Evolutionary conservation across 2,329 filamentous ascomycete species (phyloP).

Genomic region (Curvularia sp.): DNA sequence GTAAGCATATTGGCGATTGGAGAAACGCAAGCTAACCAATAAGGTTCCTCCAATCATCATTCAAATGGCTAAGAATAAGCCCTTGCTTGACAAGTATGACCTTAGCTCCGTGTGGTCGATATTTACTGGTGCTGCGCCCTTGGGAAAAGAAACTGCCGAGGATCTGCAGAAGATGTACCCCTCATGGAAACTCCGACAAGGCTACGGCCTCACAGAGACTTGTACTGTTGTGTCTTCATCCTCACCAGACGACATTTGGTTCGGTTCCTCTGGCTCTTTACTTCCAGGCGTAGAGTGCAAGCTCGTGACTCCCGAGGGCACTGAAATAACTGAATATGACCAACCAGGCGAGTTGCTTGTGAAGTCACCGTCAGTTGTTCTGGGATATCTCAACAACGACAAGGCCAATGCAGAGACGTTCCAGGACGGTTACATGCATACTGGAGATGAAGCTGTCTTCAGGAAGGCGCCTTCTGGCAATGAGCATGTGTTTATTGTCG

Average conservation of each 20-base stretch:
- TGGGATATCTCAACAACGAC: slow-evolving; percentile 88
- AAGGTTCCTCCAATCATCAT: slow-evolving; percentile 84
- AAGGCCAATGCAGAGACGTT: slow-evolving; percentile 85
- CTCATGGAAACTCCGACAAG: slow-evolving; percentile 71
- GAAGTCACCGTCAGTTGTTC: slow-evolving; percentile 68
- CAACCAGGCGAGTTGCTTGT: slow-evolving; percentile 75
- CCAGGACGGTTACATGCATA: slow-evolving; percentile 77
- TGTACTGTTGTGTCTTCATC: slow-evolving; percentile 72
- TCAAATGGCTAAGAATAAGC: slow-evolving; percentile 70
- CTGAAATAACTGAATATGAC: slow-evolving; percentile 71
- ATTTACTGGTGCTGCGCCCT: slow-evolving; percentile 79
- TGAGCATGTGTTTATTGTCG: slow-evolving; percentile 85
- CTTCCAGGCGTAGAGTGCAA: slow-evolving; percentile 70
- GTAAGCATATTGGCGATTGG: slow-evolving; percentile 53
- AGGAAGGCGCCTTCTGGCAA: slow-evolving; percentile 66
- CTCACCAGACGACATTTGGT: slow-evolving; percentile 68
- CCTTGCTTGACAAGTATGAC: slow-evolving; percentile 70
- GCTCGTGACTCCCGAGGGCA: slow-evolving; percentile 71
- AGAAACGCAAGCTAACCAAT: slow-evolving; percentile 14
- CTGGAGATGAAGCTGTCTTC: slow-evolving; percentile 76
- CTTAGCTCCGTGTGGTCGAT: slow-evolving; percentile 70
- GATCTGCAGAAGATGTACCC: slow-evolving; percentile 70
- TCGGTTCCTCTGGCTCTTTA: slow-evolving; percentile 75
- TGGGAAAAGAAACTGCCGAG: slow-evolving; percentile 74
- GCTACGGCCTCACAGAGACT: slow-evolving; percentile 82